These are phyloP conservation scores for Claviceps sorghi DNA, from an alignment of 2,329 filamentous ascomycete species.

Conservation along the genomic window DNA sequence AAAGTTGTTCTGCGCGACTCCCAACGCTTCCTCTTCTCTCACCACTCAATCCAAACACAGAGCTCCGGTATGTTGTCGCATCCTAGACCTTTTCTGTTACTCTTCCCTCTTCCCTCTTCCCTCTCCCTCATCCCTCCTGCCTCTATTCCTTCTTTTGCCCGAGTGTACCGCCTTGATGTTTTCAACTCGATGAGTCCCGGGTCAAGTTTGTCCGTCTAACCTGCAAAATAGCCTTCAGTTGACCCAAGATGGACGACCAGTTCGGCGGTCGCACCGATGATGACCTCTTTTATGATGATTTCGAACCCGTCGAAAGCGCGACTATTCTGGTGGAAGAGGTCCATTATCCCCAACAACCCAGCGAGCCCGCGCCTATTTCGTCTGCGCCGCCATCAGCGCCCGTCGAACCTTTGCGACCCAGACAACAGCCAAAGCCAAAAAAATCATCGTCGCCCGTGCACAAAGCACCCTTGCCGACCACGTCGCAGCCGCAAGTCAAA, in stretches of 20 bases:
- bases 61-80: neutral
- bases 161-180: neutral
- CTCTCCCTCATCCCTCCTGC: neutral
- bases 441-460: neutral
- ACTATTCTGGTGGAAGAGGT: slow-evolving; percentile 14
- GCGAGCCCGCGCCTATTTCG: slow-evolving; percentile 8
- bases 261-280: slow-evolving; percentile 47
- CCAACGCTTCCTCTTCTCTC: neutral
- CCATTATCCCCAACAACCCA: slow-evolving; percentile 4
- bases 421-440: slow-evolving; percentile 3
- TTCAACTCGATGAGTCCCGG: neutral
- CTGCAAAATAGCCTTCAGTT: neutral
- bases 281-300: slow-evolving; percentile 48
- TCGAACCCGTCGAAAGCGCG: slow-evolving; percentile 36
- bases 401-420: slow-evolving; percentile 7
- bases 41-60: neutral
- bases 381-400: slow-evolving; percentile 2
- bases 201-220: neutral
- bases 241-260: slow-evolving; percentile 39
- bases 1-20: neutral
- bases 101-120: neutral
- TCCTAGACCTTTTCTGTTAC: neutral
- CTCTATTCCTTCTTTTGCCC: neutral
- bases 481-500: neutral
- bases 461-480: slow-evolving; percentile 6